phyloP scores from a whole-genome alignment of 495 filamentous ascomycete species.

The Sabuloglossum arenarium region DNA sequence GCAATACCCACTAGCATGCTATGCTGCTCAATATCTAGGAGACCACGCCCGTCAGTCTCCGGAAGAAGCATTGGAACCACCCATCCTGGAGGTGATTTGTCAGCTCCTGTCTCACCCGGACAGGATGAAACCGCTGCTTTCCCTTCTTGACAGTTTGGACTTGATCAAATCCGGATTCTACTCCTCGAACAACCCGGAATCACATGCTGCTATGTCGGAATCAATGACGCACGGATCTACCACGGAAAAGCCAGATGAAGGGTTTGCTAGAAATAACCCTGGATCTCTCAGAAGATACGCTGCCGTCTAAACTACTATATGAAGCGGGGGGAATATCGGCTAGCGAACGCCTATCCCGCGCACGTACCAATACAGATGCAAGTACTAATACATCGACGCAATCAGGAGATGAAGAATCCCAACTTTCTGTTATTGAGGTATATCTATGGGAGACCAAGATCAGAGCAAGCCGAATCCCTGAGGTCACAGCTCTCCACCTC shows the following conservation, averaged over 20 bases:
- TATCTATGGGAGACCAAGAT: not conserved
- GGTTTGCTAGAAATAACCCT: too few species aligned
- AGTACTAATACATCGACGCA: too few species aligned
- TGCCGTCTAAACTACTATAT: too few species aligned
- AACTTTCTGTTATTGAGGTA: not conserved
- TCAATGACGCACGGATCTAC: too few species aligned
- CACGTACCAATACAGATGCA: too few species aligned
- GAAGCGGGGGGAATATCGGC: too few species aligned
- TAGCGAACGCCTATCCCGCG: too few species aligned
- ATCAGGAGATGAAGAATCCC: too few species aligned
- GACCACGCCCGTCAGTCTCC: conserved; percentile 7
- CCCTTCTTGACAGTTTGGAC: conserved; percentile 5
- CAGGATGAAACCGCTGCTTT: conserved; percentile 4
- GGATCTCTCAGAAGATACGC: too few species aligned
- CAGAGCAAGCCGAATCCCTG: not conserved
- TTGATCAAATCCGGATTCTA: conserved; percentile 4
- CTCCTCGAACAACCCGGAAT: not conserved
- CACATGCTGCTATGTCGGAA: too few species aligned
- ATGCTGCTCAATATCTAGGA: conserved; percentile 8
- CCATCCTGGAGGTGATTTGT: conserved; percentile 6
- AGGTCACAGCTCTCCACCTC: conserved; percentile 4
- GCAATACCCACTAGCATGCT: conserved; percentile 4
- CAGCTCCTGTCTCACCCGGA: conserved; percentile 4
- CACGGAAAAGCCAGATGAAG: too few species aligned
- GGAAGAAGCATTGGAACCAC: conserved; percentile 5